Evolutionary conservation across 140 eudicot species (phyloP).

Genomic region (Flaveria floridana): DNA sequence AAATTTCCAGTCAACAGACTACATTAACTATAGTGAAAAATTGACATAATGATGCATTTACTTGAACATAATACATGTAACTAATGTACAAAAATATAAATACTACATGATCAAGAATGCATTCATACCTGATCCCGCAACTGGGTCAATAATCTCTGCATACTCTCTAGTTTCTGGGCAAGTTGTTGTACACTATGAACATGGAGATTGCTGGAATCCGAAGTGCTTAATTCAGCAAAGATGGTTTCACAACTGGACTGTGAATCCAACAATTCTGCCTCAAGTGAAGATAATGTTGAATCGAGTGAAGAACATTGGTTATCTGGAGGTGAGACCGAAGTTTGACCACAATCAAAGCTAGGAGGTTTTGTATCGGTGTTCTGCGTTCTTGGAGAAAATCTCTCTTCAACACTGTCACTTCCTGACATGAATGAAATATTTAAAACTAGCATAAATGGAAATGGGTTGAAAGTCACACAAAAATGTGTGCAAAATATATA

Average conservation of each 20-base stretch:
- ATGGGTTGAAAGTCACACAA: not conserved
- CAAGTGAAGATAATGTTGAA: slow-evolving; percentile 63
- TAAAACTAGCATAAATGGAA: slow-evolving; percentile 3
- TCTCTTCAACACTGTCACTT: slow-evolving; percentile 59
- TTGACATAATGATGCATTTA: not conserved
- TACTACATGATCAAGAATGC: slow-evolving; percentile 15
- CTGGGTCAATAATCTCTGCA: slow-evolving; percentile 58
- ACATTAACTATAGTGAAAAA: not conserved
- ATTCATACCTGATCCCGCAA: slow-evolving; percentile 44
- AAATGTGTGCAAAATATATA: not conserved
- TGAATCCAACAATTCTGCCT: slow-evolving; percentile 55
- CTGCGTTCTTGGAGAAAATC: slow-evolving; percentile 49
- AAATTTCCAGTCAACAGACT: not conserved
- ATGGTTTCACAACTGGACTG: slow-evolving; percentile 65
- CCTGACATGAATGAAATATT: slow-evolving; percentile 44
- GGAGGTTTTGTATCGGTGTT: slow-evolving; percentile 31
- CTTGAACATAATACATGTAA: slow-evolving; percentile 10
- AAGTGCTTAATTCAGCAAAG: slow-evolving; percentile 29
- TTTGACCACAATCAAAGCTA: slow-evolving; percentile 36
- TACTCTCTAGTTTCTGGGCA: slow-evolving; percentile 52
- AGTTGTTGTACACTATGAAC: slow-evolving; percentile 49
- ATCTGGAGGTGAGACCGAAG: slow-evolving; percentile 31
- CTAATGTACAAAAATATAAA: not conserved
- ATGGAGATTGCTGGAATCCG: slow-evolving; percentile 43
- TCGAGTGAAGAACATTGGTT: slow-evolving; percentile 34